A percentile compares a stretch with the other conserved stretches of the same genome.
Conservation (phyloP, 805 yeast genomes). For the Ogataea chonburiensis region DNA sequence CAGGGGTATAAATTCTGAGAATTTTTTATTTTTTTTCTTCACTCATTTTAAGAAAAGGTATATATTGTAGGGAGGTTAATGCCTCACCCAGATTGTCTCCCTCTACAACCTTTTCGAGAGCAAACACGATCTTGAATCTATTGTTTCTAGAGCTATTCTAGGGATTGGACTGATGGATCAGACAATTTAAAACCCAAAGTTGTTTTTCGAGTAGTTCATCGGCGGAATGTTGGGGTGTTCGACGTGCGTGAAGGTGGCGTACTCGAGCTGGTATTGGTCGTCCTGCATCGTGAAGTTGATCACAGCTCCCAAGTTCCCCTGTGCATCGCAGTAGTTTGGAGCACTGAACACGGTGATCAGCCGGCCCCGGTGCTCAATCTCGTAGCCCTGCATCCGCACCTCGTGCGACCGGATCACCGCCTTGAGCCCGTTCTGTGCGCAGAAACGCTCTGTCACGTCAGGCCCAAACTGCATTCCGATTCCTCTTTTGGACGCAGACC, state of each 20-base stretch:
- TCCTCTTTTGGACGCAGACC: conserved; percentile 90
- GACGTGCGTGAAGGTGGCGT: conserved; percentile 71
- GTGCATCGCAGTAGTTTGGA: conserved; percentile 93
- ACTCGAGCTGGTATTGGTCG: conserved; percentile 48
- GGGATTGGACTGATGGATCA: conserved; percentile 15
- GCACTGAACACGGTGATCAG: conserved; percentile 96
- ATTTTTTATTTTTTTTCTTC: conserved; percentile 21
- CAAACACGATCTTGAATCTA: conserved; percentile 11
- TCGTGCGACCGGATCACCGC: conserved; percentile 93
- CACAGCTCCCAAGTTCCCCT: conserved; percentile 88
- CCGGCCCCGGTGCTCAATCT: conserved; percentile 80
- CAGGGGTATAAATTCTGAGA: conserved; percentile 3
- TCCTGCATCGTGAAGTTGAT: conserved; percentile 61
- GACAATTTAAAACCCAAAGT: conserved; percentile 36
- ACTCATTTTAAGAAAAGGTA: conserved; percentile 36
- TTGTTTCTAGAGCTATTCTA: conserved; percentile 9
- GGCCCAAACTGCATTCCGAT: conserved; percentile 97
- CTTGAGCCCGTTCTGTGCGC: conserved; percentile 65
- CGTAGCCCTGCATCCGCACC: conserved; percentile 89
- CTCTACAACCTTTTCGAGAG: conserved; percentile 40
- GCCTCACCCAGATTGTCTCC: conserved; percentile 37
- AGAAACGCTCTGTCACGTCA: conserved; percentile 80
- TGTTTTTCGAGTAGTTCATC: conserved; percentile 76
- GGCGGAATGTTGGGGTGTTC: conserved; percentile 91
- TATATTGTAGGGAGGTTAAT: conserved; percentile 41